phyloP scores from a whole-genome alignment of 768 basidiomycete species.

The Artomyces pyxidatus region DNA sequence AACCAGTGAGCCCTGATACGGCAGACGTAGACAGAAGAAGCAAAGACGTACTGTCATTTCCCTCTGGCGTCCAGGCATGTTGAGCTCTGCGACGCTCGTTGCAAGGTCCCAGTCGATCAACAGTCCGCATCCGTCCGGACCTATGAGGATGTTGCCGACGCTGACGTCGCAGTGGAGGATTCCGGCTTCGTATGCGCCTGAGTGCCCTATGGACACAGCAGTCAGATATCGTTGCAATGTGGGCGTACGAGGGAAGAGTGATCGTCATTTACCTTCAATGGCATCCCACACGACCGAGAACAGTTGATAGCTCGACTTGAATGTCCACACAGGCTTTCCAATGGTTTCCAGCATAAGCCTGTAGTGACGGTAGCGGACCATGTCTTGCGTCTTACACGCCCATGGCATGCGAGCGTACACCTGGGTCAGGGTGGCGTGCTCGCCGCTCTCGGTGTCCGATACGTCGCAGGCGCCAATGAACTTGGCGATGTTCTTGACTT shows the following conservation, averaged over 20 bases:
- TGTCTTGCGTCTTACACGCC: background rate
- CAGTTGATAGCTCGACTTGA: background rate
- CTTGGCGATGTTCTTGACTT: background rate
- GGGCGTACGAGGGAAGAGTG: background rate
- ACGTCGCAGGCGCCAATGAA: background rate
- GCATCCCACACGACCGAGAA: background rate
- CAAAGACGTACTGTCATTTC: background rate
- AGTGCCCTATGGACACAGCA: background rate
- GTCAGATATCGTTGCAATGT: background rate
- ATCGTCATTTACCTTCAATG: background rate
- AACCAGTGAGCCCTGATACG: background rate
- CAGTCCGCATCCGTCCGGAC: background rate
- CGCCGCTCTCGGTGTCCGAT: too few relatives aligned
- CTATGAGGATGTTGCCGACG: slow-evolving; percentile 5
- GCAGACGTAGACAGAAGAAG: background rate
- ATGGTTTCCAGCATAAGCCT: background rate
- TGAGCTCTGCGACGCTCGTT: background rate
- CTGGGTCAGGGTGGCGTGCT: background rate
- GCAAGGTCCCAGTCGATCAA: slow-evolving; percentile 4
- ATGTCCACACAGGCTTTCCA: background rate
- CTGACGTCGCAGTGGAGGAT: slow-evolving; percentile 4
- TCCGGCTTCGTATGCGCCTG: background rate
- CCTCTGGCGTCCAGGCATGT: background rate
- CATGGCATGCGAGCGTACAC: background rate
- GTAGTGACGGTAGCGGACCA: background rate